These are phyloP conservation scores for Podila epicladia DNA, from an alignment of 192 early-diverging fungal species.

Conservation along the genomic window DNA sequence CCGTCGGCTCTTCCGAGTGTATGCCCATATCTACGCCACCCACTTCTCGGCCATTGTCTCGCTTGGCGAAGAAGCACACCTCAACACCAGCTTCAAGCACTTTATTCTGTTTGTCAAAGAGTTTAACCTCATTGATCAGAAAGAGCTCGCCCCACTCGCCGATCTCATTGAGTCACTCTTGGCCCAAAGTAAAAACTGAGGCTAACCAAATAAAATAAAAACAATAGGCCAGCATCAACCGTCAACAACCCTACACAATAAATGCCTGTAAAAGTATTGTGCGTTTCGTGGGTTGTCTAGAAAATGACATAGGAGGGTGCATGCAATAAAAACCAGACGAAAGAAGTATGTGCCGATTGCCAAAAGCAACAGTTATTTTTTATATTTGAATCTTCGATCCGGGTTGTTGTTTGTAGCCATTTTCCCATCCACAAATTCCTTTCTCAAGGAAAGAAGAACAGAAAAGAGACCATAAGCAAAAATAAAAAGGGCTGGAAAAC, in stretches of 20 bases:
- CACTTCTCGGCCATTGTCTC: conserved; percentile 82
- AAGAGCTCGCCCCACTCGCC: conserved; percentile 80
- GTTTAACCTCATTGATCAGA: conserved; percentile 87
- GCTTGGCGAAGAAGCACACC: conserved; percentile 85
- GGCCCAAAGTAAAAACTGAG: conserved; percentile 37
- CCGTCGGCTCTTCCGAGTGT: conserved; percentile 90
- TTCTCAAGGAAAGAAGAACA: neutral
- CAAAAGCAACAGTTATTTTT: neutral
- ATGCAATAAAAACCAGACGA: neutral
- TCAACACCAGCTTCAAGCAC: conserved; percentile 96
- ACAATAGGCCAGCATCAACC: neutral
- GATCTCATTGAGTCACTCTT: conserved; percentile 68
- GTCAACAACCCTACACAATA: neutral
- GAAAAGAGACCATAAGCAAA: neutral
- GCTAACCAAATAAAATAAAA: too few relatives aligned
- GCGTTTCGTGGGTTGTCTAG: neutral
- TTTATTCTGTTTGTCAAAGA: conserved; percentile 92
- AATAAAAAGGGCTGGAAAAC: neutral
- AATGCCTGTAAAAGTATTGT: neutral
- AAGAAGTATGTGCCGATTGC: neutral
- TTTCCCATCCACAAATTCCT: neutral
- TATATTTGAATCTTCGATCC: conserved; percentile 2
- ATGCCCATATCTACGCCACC: conserved; percentile 92
- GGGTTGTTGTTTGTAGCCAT: conserved; percentile 1
- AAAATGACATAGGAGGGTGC: neutral